phyloP scores from a whole-genome alignment of 805 yeast species.

The Candida berthetii region DNA sequence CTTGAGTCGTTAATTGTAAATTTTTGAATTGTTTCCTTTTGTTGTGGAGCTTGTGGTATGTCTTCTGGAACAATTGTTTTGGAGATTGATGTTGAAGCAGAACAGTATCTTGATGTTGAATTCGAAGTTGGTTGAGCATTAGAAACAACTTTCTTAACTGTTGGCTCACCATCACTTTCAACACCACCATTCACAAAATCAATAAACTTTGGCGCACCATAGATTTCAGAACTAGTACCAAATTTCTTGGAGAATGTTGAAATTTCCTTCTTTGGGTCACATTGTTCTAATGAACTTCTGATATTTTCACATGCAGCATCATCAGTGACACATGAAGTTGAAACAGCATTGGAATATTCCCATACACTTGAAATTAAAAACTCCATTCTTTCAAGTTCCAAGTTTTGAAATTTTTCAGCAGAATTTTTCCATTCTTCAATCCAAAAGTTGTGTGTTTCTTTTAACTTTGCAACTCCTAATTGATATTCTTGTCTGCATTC shows the following conservation, averaged over 20 bases:
- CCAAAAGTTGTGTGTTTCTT: constrained; percentile 58
- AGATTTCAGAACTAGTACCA: constrained; percentile 62
- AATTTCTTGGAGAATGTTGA: constrained; percentile 42
- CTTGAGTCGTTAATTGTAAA: too few relatives aligned
- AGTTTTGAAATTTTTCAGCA: constrained; percentile 53
- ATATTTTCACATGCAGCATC: constrained; percentile 74
- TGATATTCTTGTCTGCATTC: constrained; percentile 51
- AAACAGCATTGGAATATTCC: constrained; percentile 70
- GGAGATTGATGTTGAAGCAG: not conserved
- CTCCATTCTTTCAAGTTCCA: constrained; percentile 71
- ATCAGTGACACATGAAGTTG: constrained; percentile 70
- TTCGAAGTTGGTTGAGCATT: constrained; percentile 10
- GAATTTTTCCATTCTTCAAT: constrained; percentile 65
- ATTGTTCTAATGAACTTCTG: constrained; percentile 59
- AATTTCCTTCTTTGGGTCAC: constrained; percentile 58
- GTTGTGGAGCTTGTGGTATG: not conserved
- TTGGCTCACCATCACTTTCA: constrained; percentile 21
- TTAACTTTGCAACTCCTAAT: constrained; percentile 42
- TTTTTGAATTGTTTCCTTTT: too few relatives aligned
- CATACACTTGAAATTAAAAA: constrained; percentile 66
- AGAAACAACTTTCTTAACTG: constrained; percentile 22
- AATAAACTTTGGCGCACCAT: constrained; percentile 54
- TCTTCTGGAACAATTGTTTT: not conserved
- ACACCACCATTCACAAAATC: constrained; percentile 46
- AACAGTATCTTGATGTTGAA: constrained; percentile 8